Evolutionary conservation across 2,329 filamentous ascomycete species (phyloP).

Genomic region (Aureobasidium melanogenum): DNA sequence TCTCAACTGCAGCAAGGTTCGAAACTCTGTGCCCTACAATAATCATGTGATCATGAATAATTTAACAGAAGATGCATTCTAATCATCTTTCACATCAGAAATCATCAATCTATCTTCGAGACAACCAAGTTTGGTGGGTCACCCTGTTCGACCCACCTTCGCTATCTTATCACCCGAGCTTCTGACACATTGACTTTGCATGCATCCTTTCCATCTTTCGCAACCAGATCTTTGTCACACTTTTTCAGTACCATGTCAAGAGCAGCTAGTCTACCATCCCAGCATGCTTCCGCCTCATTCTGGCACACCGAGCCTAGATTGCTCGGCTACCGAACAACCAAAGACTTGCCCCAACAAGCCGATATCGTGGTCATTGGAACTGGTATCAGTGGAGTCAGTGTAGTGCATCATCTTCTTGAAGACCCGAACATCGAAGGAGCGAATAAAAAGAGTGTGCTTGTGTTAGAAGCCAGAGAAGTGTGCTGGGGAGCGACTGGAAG

Average conservation of each 20-base stretch:
- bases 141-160: background rate
- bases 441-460: constrained; percentile 43
- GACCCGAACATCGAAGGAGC: background rate
- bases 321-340: constrained; percentile 59
- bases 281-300: constrained; percentile 56
- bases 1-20: too few species aligned
- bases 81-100: too few species aligned
- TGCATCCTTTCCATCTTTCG: too few species aligned
- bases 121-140: background rate
- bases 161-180: background rate
- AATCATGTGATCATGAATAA: too few species aligned
- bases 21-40: too few species aligned
- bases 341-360: constrained; percentile 50
- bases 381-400: constrained; percentile 68
- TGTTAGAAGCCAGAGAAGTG: constrained; percentile 70
- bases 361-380: constrained; percentile 67
- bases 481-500: constrained; percentile 79
- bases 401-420: constrained; percentile 46
- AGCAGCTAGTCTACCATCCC: constrained; percentile 43
- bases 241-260: background rate
- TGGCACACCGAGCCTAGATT: constrained; percentile 64
- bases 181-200: background rate
- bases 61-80: too few species aligned
- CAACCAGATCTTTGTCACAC: too few species aligned
- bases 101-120: too few species aligned